A percentile compares a stretch with the other conserved stretches of the same genome.
Evolutionary conservation across 768 basidiomycete genomes (phyloP).

Genomic region (Suillus cothurnatus): DNA sequence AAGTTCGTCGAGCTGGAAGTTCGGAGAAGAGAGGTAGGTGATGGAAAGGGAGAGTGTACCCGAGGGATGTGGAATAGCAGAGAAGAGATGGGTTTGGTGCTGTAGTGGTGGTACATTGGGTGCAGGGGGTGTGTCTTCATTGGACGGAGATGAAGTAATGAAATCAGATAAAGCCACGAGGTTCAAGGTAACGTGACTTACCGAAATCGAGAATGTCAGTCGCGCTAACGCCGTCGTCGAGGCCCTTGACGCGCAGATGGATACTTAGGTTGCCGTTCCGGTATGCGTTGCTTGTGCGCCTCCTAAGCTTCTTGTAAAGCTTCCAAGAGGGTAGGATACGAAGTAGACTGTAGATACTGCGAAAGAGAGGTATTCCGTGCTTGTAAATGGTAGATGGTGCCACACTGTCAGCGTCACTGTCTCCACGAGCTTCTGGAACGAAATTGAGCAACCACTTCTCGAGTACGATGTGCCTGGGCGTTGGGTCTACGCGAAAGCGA

Average conservation of each 20-base stretch:
- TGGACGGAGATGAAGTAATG: constrained; percentile 31
- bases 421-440: constrained; percentile 18
- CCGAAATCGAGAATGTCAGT: constrained; percentile 39
- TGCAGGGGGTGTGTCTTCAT: constrained; percentile 42
- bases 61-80: constrained; percentile 65
- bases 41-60: constrained; percentile 64
- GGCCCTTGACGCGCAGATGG: constrained; percentile 45
- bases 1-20: constrained; percentile 75
- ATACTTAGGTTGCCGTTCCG: constrained; percentile 50
- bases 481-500: constrained; percentile 67
- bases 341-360: constrained; percentile 72
- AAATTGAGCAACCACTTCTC: constrained; percentile 70
- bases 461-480: constrained; percentile 68
- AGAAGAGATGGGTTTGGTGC: constrained; percentile 61
- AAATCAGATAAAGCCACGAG: constrained; percentile 13
- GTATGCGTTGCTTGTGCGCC: constrained; percentile 38
- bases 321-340: constrained; percentile 79
- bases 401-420: constrained; percentile 45
- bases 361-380: constrained; percentile 80
- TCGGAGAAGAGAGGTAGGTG: constrained; percentile 66
- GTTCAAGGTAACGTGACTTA: constrained; percentile 33
- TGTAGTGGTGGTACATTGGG: constrained; percentile 42
- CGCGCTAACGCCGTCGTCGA: constrained; percentile 28
- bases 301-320: constrained; percentile 60
- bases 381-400: constrained; percentile 82